phyloP scores from a whole-genome alignment of 495 filamentous ascomycete species.

The Cercophora sp. region DNA sequence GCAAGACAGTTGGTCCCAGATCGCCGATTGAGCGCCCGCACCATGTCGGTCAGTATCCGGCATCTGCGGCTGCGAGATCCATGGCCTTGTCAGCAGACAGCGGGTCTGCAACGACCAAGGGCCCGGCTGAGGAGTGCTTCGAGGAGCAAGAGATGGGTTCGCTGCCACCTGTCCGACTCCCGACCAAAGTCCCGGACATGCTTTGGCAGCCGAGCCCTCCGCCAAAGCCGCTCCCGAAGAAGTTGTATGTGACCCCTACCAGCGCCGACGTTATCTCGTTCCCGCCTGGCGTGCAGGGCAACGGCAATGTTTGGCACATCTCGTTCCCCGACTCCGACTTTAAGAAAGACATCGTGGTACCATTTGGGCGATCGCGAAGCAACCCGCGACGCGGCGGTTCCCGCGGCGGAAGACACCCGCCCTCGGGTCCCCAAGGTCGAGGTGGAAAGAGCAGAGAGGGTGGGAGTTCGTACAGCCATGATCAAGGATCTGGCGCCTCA shows the following conservation, averaged over 20 bases:
- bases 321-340: slow-evolving; percentile 39
- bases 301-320: slow-evolving; percentile 41
- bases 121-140: slow-evolving; percentile 74
- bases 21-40: too few relatives aligned
- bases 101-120: slow-evolving; percentile 49
- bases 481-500: slow-evolving; percentile 19
- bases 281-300: slow-evolving; percentile 32
- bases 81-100: too few relatives aligned
- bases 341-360: slow-evolving; percentile 36
- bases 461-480: slow-evolving; percentile 15
- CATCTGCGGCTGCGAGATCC: too few relatives aligned
- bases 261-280: slow-evolving; percentile 41
- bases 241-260: slow-evolving; percentile 30
- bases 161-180: slow-evolving; percentile 64
- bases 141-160: slow-evolving; percentile 81
- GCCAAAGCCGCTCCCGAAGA: slow-evolving; percentile 37
- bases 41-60: too few relatives aligned
- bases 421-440: slow-evolving; percentile 22
- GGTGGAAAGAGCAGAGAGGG: slow-evolving; percentile 21
- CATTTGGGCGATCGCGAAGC: slow-evolving; percentile 38
- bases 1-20: too few relatives aligned
- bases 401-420: slow-evolving; percentile 24
- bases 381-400: slow-evolving; percentile 44
- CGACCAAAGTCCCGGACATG: slow-evolving; percentile 53
- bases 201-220: slow-evolving; percentile 43